phyloP scores from a whole-genome alignment of 2,329 filamentous ascomycete species.

The Tolypocladium album region DNA sequence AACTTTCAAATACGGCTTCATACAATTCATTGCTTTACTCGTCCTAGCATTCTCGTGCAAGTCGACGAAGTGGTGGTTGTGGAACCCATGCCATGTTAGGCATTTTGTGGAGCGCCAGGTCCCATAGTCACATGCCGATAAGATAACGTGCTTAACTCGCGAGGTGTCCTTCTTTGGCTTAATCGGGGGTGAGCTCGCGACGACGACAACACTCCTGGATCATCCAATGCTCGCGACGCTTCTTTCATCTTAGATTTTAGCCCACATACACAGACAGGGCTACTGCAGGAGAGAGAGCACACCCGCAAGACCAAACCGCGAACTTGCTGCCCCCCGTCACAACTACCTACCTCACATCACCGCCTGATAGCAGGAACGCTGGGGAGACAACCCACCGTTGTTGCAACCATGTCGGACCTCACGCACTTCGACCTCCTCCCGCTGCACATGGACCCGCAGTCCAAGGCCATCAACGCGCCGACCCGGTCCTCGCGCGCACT shows the following conservation, averaged over 20 bases:
- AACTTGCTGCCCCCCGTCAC: not conserved
- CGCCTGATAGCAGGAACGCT: not conserved
- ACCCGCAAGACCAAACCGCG: not conserved
- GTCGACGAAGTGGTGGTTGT: not conserved
- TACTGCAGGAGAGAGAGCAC: not conserved
- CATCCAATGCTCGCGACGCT: not conserved
- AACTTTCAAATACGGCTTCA: not conserved
- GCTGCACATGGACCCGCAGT: slow-evolving; percentile 68
- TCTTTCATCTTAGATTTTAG: not conserved
- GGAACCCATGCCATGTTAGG: not conserved
- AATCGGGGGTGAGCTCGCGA: not conserved
- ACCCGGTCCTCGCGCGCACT: slow-evolving; percentile 38
- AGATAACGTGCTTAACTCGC: slow-evolving; percentile 19
- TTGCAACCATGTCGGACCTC: slow-evolving; percentile 40
- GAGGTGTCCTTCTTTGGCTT: slow-evolving; percentile 18
- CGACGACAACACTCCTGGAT: not conserved
- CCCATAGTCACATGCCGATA: slow-evolving; percentile 23
- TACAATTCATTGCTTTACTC: not conserved
- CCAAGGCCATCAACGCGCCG: slow-evolving; percentile 55
- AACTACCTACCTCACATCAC: not conserved
- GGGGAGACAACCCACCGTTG: not conserved
- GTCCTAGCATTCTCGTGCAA: not conserved
- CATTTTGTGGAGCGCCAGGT: not conserved
- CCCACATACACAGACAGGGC: not conserved
- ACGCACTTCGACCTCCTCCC: slow-evolving; percentile 76